These are phyloP conservation scores for Aspergillus versicolor DNA, from an alignment of 2,329 filamentous ascomycete species.

Conservation along the genomic window DNA sequence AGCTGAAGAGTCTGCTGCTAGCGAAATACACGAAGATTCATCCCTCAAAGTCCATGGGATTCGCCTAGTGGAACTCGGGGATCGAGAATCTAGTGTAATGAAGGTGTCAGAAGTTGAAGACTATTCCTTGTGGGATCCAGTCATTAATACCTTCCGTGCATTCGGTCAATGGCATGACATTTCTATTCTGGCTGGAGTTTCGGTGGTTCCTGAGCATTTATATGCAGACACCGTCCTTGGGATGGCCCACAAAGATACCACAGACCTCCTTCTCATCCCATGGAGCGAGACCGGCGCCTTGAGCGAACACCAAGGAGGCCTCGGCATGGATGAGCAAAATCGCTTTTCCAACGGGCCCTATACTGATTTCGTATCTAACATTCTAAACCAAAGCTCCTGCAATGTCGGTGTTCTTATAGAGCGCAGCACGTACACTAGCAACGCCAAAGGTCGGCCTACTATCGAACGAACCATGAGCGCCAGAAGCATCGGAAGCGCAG, in stretches of 20 bases:
- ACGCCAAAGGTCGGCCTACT: slow-evolving; percentile 28
- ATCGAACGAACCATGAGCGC: slow-evolving; percentile 51
- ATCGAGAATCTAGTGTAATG: slow-evolving; percentile 95
- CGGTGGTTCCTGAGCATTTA: slow-evolving; percentile 72
- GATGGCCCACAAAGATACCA: slow-evolving; percentile 67
- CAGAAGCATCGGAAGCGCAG: slow-evolving; percentile 59
- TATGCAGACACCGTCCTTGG: slow-evolving; percentile 75
- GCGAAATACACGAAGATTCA: slow-evolving; percentile 19
- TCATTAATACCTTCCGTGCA: slow-evolving; percentile 87
- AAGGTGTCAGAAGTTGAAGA: slow-evolving; percentile 81
- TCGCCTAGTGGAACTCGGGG: slow-evolving; percentile 82
- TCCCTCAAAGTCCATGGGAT: slow-evolving; percentile 76
- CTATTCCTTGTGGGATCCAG: slow-evolving; percentile 70
- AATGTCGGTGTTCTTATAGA: slow-evolving; percentile 80
- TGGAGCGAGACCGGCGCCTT: slow-evolving; percentile 84
- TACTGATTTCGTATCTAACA: slow-evolving; percentile 68
- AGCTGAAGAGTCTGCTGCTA: slow-evolving; percentile 22
- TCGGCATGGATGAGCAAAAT: slow-evolving; percentile 52
- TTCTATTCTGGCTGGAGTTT: slow-evolving; percentile 76
- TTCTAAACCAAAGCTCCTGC: slow-evolving; percentile 63
- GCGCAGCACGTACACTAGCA: slow-evolving; percentile 55
- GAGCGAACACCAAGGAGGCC: slow-evolving; percentile 60
- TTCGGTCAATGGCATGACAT: slow-evolving; percentile 84
- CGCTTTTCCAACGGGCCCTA: slow-evolving; percentile 64
- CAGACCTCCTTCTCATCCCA: slow-evolving; percentile 77